These are phyloP conservation scores for Alternaria sp. DNA, from an alignment of 2,329 filamentous ascomycete species.

Conservation along the genomic window DNA sequence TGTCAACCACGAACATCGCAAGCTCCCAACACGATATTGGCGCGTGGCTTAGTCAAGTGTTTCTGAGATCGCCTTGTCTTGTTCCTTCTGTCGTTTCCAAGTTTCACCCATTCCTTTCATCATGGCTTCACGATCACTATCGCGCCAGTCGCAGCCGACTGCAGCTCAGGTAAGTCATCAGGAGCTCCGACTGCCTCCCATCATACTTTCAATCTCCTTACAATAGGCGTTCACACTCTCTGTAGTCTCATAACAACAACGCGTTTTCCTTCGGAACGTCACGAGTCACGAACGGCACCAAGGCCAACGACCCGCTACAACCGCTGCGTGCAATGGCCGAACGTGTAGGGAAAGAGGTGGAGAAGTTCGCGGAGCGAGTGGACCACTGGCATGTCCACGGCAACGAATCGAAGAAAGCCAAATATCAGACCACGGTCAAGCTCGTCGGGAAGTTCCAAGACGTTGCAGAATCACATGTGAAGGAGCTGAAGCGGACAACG, in stretches of 20 bases:
- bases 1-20: conserved; percentile 14
- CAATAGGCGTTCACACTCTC: conserved; percentile 1
- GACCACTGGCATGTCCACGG: conserved; percentile 69
- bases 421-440: conserved; percentile 60
- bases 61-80: conserved; percentile 3
- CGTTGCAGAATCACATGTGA: conserved; percentile 61
- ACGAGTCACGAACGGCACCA: conserved; percentile 22
- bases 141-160: conserved; percentile 37
- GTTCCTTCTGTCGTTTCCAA: not conserved
- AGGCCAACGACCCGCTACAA: conserved; percentile 59
- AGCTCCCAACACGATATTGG: conserved; percentile 5
- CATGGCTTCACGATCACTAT: conserved; percentile 40
- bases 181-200: conserved; percentile 4
- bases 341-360: conserved; percentile 79
- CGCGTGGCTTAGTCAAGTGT: not conserved
- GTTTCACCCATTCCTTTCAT: not conserved
- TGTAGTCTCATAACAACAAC: conserved; percentile 22
- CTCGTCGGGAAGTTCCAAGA: conserved; percentile 54
- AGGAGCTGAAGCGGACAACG: conserved; percentile 55
- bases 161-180: conserved; percentile 34
- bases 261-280: conserved; percentile 22
- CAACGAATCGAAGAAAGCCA: conserved; percentile 50
- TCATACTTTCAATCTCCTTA: not conserved
- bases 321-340: conserved; percentile 71
- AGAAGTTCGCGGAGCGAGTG: conserved; percentile 82